A percentile compares a stretch with the other conserved stretches of the same genome.
These are phyloP conservation scores for Asterionellopsis glacialis DNA, from an alignment of 108 stramenopile genomes.

Conservation along the genomic window DNA sequence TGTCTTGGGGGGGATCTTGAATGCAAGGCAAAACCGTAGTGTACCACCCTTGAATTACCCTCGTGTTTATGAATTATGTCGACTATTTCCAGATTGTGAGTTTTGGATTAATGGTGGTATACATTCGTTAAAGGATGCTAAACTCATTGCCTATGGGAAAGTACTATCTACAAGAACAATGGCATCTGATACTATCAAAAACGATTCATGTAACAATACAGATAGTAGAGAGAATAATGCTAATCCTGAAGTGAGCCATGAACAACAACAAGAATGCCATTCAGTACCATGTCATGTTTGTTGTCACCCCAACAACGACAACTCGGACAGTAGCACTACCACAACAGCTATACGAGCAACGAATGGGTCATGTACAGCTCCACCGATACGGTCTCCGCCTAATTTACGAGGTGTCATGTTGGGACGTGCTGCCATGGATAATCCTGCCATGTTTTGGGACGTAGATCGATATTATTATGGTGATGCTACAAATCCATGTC, in stretches of 20 bases:
- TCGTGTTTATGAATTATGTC: slow-evolving; percentile 50
- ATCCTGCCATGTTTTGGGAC: slow-evolving; percentile 58
- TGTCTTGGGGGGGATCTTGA: slow-evolving; percentile 38
- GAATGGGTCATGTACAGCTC: slow-evolving; percentile 58
- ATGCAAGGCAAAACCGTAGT: slow-evolving; percentile 61
- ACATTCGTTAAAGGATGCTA: background rate
- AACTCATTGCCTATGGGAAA: slow-evolving; percentile 7
- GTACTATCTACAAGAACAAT: slow-evolving; percentile 8
- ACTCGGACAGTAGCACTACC: too few species aligned
- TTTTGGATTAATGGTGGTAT: slow-evolving; percentile 79
- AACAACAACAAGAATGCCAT: background rate
- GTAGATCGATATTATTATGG: slow-evolving; percentile 77
- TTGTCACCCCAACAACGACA: background rate
- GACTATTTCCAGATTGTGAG: slow-evolving; percentile 59
- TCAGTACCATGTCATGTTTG: background rate
- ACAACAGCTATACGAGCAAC: background rate
- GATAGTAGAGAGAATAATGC: slow-evolving; percentile 6
- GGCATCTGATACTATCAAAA: background rate
- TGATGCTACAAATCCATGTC: slow-evolving; percentile 50
- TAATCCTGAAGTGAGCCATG: slow-evolving; percentile 5
- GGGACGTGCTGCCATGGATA: slow-evolving; percentile 67
- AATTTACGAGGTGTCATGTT: slow-evolving; percentile 69
- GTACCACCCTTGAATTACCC: slow-evolving; percentile 75
- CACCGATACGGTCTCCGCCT: slow-evolving; percentile 36
- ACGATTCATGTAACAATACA: slow-evolving; percentile 2